These are phyloP conservation scores for Malassezia japonica DNA, from an alignment of 1,284 basidiomycete genomes.

Conservation along the genomic window DNA sequence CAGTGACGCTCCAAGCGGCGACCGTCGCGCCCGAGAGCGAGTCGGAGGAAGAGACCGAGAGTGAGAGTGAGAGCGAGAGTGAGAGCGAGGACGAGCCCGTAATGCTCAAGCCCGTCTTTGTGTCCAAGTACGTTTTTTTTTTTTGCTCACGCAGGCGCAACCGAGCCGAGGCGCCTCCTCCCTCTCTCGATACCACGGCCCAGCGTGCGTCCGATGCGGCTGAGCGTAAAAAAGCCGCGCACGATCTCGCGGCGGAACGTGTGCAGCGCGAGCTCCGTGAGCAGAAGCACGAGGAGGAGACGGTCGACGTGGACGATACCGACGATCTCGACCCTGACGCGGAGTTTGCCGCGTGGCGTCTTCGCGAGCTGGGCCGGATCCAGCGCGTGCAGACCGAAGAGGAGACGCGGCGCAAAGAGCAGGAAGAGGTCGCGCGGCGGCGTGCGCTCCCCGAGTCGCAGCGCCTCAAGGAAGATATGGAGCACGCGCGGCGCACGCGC, in stretches of 20 bases:
- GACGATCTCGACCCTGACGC: constrained; percentile 79
- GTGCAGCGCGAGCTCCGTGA: constrained; percentile 72
- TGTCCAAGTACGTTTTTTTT: constrained; percentile 64
- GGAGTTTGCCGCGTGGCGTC: constrained; percentile 92
- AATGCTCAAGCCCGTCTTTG: constrained; percentile 74
- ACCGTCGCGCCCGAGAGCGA: constrained; percentile 50
- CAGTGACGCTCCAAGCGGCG: background rate
- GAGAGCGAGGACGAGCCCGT: constrained; percentile 53
- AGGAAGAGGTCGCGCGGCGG: constrained; percentile 78
- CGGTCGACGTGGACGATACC: constrained; percentile 78
- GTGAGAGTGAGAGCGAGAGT: constrained; percentile 23
- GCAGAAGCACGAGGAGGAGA: constrained; percentile 72
- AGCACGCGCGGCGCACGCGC: constrained; percentile 66
- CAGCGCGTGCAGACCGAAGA: constrained; percentile 81
- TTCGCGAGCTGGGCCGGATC: constrained; percentile 80
- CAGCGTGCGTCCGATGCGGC: constrained; percentile 2
- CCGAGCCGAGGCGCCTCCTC: constrained; percentile 48
- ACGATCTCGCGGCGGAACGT: constrained; percentile 75
- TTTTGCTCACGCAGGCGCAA: constrained; percentile 56
- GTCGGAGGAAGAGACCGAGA: constrained; percentile 48
- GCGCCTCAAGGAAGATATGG: constrained; percentile 77
- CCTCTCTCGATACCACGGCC: constrained; percentile 12
- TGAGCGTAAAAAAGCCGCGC: constrained; percentile 66
- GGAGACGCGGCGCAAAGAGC: constrained; percentile 65
- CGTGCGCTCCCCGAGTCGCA: constrained; percentile 85